Conservation (phyloP, 2,329 filamentous ascomycete species). For the Monosporascus sp. region DNA sequence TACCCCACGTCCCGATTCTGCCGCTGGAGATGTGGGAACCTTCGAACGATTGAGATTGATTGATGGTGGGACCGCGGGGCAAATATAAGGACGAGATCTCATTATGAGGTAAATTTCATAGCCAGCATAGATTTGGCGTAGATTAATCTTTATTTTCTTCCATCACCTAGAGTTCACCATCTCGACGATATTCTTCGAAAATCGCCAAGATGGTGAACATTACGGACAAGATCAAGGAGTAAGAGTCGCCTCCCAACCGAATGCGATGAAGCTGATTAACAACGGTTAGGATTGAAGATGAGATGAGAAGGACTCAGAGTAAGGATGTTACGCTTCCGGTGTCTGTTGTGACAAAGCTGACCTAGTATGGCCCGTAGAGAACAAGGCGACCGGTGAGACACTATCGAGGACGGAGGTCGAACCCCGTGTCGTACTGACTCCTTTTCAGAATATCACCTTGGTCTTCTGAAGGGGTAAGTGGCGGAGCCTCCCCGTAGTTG, state of each 20-base stretch:
- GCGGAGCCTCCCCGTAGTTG: background rate
- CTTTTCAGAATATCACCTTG: slow-evolving; percentile 85
- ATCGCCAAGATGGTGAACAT: slow-evolving; percentile 87
- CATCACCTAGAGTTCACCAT: background rate
- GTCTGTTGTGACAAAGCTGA: slow-evolving; percentile 6
- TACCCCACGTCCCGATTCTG: background rate
- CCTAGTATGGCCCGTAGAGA: slow-evolving; percentile 58
- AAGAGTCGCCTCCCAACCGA: background rate
- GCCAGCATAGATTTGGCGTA: background rate
- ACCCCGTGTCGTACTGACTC: slow-evolving; percentile 3
- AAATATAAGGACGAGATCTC: background rate
- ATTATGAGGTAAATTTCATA: background rate
- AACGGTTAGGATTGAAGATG: slow-evolving; percentile 82
- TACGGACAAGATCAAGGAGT: slow-evolving; percentile 99
- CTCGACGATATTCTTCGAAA: background rate
- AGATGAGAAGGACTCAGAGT: slow-evolving; percentile 99
- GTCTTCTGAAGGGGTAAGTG: slow-evolving; percentile 87
- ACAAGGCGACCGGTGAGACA: slow-evolving; percentile 92
- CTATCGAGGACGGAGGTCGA: background rate
- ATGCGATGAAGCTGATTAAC: slow-evolving; percentile 16
- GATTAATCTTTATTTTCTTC: too few species aligned
- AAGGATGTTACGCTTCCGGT: slow-evolving; percentile 31
- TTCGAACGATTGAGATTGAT: background rate
- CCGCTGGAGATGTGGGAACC: background rate
- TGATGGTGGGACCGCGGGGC: background rate